Percentiles rank a stretch among this genome's conserved stretches.
Evolutionary conservation across 192 early-diverging fungal genomes (phyloP).

Genomic region (Gaertneriomyces semiglobifer): DNA sequence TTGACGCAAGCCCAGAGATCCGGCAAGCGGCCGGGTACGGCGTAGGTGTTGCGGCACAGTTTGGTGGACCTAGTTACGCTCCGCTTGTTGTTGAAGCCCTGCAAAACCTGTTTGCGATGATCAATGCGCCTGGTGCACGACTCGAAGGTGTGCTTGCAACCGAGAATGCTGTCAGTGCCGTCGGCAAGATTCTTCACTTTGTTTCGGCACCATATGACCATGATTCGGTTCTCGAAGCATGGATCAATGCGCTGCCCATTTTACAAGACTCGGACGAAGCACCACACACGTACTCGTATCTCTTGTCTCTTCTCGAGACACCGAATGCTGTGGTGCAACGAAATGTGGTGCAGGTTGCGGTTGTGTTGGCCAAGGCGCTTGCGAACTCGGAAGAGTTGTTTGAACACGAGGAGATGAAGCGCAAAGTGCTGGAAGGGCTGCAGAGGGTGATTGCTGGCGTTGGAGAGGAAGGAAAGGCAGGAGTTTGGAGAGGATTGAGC

Average conservation of each 20-base stretch:
- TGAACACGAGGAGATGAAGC: no score
- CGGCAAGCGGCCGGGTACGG: conserved; percentile 94
- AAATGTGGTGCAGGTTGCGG: background rate
- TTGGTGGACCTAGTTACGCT: conserved; percentile 79
- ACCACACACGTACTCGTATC: conserved; percentile 63
- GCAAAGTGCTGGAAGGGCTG: no score
- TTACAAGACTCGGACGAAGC: conserved; percentile 87
- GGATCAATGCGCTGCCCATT: conserved; percentile 80
- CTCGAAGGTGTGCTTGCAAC: conserved; percentile 80
- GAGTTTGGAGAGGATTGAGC: no score
- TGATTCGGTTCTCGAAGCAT: conserved; percentile 49
- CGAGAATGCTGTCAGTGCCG: conserved; percentile 89
- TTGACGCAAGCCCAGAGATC: conserved; percentile 64
- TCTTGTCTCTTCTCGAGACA: conserved; percentile 25
- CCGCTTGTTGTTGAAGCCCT: conserved; percentile 71
- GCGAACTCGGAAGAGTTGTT: background rate
- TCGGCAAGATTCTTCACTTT: conserved; percentile 72
- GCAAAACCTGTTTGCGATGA: conserved; percentile 66
- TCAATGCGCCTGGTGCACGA: conserved; percentile 64
- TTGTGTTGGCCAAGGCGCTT: background rate
- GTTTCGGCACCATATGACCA: conserved; percentile 25
- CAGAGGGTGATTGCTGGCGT: no score
- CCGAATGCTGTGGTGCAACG: background rate
- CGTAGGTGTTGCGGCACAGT: conserved; percentile 85
- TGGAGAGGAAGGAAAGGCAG: no score